Evolutionary conservation across 169 alveolate species (phyloP).

Genomic region (Fabrea salina): DNA sequence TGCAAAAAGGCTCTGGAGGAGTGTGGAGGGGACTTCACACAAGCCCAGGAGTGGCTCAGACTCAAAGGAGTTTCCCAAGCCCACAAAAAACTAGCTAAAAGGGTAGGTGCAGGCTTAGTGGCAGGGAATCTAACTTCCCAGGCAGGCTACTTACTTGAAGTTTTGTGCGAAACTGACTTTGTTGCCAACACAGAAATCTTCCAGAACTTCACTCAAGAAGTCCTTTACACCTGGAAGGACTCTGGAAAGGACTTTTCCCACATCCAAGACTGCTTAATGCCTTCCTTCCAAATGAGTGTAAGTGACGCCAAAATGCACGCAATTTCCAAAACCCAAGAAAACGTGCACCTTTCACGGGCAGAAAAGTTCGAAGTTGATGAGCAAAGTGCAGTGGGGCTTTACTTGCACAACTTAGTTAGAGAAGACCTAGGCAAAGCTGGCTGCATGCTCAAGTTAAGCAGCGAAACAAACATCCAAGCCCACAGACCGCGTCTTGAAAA

Average conservation of each 20-base stretch:
- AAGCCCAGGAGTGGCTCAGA: constrained; percentile 34
- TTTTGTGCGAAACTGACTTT: constrained; percentile 27
- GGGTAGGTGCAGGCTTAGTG: constrained; percentile 10
- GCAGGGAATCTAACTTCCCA: neutral
- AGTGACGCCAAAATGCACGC: neutral
- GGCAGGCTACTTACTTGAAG: constrained; percentile 16
- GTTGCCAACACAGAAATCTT: constrained; percentile 29
- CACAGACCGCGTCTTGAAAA: neutral
- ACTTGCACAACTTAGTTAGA: constrained; percentile 2
- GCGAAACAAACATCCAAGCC: neutral
- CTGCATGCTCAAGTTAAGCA: neutral
- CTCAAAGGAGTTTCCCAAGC: constrained; percentile 25
- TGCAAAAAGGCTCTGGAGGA: constrained; percentile 31
- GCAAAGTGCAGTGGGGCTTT: constrained; percentile 3
- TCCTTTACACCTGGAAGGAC: neutral
- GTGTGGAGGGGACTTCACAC: neutral
- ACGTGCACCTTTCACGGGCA: neutral
- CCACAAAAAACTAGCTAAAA: constrained; percentile 7
- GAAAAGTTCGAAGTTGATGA: neutral
- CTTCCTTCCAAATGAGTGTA: neutral
- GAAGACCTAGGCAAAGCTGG: neutral
- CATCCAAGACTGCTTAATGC: neutral
- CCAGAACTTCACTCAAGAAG: neutral
- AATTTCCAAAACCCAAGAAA: constrained; percentile 24
- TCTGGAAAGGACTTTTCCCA: neutral